phyloP scores from a whole-genome alignment of 2,329 filamentous ascomycete species.

The Penicillium sp. region DNA sequence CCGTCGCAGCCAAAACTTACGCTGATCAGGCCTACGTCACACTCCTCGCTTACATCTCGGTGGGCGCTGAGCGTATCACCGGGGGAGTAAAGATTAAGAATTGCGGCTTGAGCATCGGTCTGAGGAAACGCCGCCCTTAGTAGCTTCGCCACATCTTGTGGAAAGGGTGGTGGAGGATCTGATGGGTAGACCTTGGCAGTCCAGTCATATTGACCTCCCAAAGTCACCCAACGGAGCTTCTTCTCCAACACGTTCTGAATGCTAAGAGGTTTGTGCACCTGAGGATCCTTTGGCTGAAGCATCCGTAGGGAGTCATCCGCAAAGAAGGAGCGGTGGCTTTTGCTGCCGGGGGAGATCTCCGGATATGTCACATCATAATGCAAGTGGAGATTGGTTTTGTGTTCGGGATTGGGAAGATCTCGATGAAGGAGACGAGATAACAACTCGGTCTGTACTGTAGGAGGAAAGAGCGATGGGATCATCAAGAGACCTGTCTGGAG shows the following conservation, averaged over 20 bases:
- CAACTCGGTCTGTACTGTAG: slow-evolving; percentile 60
- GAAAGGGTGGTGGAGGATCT: slow-evolving; percentile 64
- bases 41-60: slow-evolving; percentile 85
- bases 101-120: slow-evolving; percentile 79
- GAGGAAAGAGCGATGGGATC: slow-evolving; percentile 67
- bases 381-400: slow-evolving; percentile 85
- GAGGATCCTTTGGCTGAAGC: slow-evolving; percentile 59
- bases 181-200: slow-evolving; percentile 74
- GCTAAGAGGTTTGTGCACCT: slow-evolving; percentile 67
- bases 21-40: slow-evolving; percentile 71
- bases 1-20: slow-evolving; percentile 86
- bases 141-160: slow-evolving; percentile 62
- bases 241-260: slow-evolving; percentile 66
- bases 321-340: slow-evolving; percentile 45
- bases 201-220: slow-evolving; percentile 97
- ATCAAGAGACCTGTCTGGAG: slow-evolving; percentile 65
- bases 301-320: slow-evolving; percentile 42
- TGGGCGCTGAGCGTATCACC: slow-evolving; percentile 90
- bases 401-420: slow-evolving; percentile 65
- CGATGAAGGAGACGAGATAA: slow-evolving; percentile 70
- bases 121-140: slow-evolving; percentile 66
- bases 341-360: slow-evolving; percentile 4
- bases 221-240: slow-evolving; percentile 86
- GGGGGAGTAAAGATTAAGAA: slow-evolving; percentile 86
- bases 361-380: slow-evolving; percentile 69